Conservation (phyloP, 2,329 filamentous ascomycete genomes). For the Boeremia lycopersici region DNA sequence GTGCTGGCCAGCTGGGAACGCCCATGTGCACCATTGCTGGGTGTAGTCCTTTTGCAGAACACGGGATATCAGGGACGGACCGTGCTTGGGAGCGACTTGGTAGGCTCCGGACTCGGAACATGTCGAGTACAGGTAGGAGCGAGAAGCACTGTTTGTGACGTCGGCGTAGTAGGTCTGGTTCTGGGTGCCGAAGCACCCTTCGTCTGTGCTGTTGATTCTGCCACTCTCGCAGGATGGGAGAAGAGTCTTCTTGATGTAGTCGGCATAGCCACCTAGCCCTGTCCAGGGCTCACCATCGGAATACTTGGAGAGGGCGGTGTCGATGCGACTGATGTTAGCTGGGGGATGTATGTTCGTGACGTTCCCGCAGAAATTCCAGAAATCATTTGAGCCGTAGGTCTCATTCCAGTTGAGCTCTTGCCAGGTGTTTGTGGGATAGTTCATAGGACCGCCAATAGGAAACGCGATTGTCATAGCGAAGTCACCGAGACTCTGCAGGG, state of each 20-base stretch:
- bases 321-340: slow-evolving; percentile 52
- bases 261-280: slow-evolving; percentile 59
- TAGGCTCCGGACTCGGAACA: slow-evolving; percentile 58
- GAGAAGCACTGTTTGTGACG: slow-evolving; percentile 47
- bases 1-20: slow-evolving; percentile 55
- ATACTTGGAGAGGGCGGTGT: slow-evolving; percentile 56
- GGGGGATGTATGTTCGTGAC: slow-evolving; percentile 56
- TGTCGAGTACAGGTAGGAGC: slow-evolving; percentile 59
- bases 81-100: slow-evolving; percentile 53
- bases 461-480: slow-evolving; percentile 58
- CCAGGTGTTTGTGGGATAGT: slow-evolving; percentile 60
- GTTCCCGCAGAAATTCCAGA: slow-evolving; percentile 60
- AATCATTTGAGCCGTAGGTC: slow-evolving; percentile 52
- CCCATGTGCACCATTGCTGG: slow-evolving; percentile 63
- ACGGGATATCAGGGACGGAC: slow-evolving; percentile 56
- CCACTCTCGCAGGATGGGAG: slow-evolving; percentile 52
- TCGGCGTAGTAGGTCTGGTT: slow-evolving; percentile 54
- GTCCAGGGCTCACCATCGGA: slow-evolving; percentile 58
- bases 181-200: slow-evolving; percentile 54
- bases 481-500: slow-evolving; percentile 53
- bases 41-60: slow-evolving; percentile 58
- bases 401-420: slow-evolving; percentile 60
- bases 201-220: slow-evolving; percentile 50
- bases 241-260: slow-evolving; percentile 57
- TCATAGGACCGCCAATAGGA: slow-evolving; percentile 55